Percentiles rank a stretch among this genome's conserved stretches.
These are phyloP conservation scores for Begonia masoniana DNA, from an alignment of 306 rosid species.

Conservation along the genomic window DNA sequence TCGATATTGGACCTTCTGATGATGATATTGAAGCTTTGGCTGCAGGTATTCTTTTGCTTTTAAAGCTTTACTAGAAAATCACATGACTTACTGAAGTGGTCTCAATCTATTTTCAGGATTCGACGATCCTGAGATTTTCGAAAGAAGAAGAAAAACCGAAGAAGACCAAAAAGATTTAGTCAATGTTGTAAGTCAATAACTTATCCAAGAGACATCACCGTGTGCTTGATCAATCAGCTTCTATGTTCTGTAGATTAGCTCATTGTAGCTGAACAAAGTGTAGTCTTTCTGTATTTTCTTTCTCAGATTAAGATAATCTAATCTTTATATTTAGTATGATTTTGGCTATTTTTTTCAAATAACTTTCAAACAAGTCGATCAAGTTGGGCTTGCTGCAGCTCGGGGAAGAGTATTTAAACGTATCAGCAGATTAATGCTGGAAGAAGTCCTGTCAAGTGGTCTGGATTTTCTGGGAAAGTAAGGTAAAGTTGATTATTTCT, in stretches of 20 bases:
- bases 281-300: neutral
- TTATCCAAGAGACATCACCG: neutral
- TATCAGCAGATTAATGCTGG: no score
- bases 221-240: neutral
- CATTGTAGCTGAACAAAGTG: neutral
- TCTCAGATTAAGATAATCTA: neutral
- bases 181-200: conserved; percentile 24
- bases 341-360: no score
- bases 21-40: conserved; percentile 61
- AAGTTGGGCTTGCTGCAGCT: no score
- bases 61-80: no score
- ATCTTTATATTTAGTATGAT: no score
- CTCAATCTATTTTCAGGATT: conserved; percentile 38
- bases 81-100: conserved; percentile 3
- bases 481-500: no score
- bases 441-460: no score
- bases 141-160: conserved; percentile 34
- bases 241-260: neutral
- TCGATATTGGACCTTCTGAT: conserved; percentile 35
- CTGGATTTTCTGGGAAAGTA: no score
- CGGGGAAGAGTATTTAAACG: no score
- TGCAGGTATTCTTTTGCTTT: conserved; percentile 26
- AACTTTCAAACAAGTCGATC: no score
- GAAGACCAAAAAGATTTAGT: conserved; percentile 28
- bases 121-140: conserved; percentile 60